phyloP scores from a whole-genome alignment of 208 protist genomes.

The Leishmania guyanensis region DNA sequence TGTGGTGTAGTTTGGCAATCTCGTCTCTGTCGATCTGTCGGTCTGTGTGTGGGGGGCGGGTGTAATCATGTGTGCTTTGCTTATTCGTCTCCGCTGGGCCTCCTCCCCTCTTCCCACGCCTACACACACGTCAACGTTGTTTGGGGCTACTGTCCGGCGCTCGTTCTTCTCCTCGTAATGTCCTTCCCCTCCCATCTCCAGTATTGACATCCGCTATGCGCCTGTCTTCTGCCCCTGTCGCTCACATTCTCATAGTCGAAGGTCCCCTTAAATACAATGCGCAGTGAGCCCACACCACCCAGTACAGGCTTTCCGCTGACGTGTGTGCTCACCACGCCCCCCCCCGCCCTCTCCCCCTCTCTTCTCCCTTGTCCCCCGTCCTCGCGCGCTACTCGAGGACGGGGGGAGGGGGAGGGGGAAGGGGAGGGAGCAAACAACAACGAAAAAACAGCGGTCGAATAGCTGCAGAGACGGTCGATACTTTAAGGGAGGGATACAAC shows the following conservation, averaged over 20 bases:
- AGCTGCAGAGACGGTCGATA: too few species aligned
- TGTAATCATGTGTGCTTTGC: neutral
- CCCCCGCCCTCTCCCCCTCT: neutral
- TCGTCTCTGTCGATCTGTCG: neutral
- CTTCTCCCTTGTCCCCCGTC: conserved; percentile 1
- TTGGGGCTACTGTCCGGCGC: neutral
- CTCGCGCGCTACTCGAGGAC: neutral
- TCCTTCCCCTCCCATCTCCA: neutral
- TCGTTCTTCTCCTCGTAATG: neutral
- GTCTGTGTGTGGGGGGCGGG: neutral
- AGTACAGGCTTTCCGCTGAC: neutral
- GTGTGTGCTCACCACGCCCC: neutral
- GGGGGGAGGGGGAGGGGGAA: too few species aligned
- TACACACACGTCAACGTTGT: neutral
- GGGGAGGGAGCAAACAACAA: too few species aligned
- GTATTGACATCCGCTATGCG: neutral
- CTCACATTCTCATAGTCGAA: neutral
- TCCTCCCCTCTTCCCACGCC: neutral
- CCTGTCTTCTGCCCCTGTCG: neutral
- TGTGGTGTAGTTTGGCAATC: neutral
- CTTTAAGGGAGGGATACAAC: too few species aligned
- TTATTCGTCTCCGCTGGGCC: neutral
- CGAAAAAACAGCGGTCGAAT: too few species aligned
- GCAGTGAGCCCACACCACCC: neutral
- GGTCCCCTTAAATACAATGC: neutral